Evolutionary conservation across 1,284 basidiomycete genomes (phyloP), one percentile per base, ranked within the genome.

Genomic region (Exobasidium rhododendri): DNA sequence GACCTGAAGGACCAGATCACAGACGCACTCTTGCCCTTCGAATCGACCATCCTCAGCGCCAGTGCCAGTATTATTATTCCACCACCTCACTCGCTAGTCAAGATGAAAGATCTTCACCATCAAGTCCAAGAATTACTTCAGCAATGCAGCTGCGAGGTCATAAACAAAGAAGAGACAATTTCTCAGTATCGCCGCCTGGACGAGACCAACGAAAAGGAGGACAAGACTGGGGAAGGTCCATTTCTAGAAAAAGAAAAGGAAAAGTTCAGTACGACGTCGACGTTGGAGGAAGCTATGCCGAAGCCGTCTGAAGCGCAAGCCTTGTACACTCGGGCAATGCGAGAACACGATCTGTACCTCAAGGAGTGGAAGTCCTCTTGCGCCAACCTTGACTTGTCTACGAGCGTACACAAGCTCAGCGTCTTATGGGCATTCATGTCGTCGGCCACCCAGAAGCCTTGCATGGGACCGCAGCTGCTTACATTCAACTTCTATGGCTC

Each of bases 401-500:
- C 26, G 11, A 55, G 52, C 31, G 5, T 55, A 88, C 70, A 89
- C 97, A 79, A 46, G 55, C 20, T 58, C 17, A 51, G 43, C 13
- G 30, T 61, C 4, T 43, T 62, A n/a, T 43, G 31, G 86, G 84
- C 69, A 77, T 92, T 86, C 7, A 83, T 91, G 40, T 90, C 89
- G 24, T 86, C 86, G 26, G 52, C 85, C 1, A 77, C 79, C 2
- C 80, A 81, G 46, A 81, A 82, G 56, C 82, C 82, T 17, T 85
- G 82, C 72, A 77, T 80, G 4, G 83, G 81, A 46, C 82, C 82
- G 26, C 56, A 79, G 11, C 61, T 94, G 50, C 84, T 85, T 35
- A 88, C 89, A 63, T 86, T 91, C 81, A 88, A 87, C 28, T 97
- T 94, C 81, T 98, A 98, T 76, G 90, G 92, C 53, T 87, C 91